Conservation (phyloP, 345 rosid genomes). For the Cardiospermum halicacabum region DNA sequence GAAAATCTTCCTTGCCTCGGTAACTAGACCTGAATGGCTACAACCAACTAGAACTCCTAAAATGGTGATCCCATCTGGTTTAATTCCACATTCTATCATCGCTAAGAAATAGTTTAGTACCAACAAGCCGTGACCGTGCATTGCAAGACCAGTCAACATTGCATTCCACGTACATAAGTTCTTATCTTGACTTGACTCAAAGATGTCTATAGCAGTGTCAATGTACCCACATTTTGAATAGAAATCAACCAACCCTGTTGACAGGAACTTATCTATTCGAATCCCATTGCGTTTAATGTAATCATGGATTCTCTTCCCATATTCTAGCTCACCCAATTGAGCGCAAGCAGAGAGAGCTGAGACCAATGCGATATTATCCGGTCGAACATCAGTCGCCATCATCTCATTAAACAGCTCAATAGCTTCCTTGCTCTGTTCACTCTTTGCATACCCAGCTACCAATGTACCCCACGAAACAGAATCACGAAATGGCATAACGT, state of each 20-base stretch:
- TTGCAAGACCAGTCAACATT: constrained; percentile 62
- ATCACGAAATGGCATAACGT: constrained; percentile 54
- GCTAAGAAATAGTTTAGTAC: constrained; percentile 40
- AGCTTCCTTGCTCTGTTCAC: constrained; percentile 37
- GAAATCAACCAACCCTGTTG: constrained; percentile 62
- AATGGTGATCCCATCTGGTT: constrained; percentile 55
- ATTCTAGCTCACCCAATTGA: constrained; percentile 48
- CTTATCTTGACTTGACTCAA: constrained; percentile 37
- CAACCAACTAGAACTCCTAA: constrained; percentile 65
- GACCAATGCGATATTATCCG: constrained; percentile 55
- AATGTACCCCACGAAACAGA: constrained; percentile 68
- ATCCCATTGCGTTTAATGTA: constrained; percentile 31
- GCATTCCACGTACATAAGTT: constrained; percentile 64
- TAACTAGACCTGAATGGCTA: constrained; percentile 65
- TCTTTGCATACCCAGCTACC: constrained; percentile 53
- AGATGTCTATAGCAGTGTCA: constrained; percentile 38
- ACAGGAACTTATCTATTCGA: constrained; percentile 46
- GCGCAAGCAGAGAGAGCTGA: constrained; percentile 85
- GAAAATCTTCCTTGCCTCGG: constrained; percentile 55
- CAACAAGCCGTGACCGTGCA: constrained; percentile 51
- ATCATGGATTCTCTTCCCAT: constrained; percentile 47
- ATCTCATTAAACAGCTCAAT: constrained; percentile 42
- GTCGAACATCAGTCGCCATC: constrained; percentile 35
- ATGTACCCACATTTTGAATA: constrained; percentile 67
- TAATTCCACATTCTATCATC: constrained; percentile 46